Evolutionary conservation across 768 basidiomycete species (phyloP).

Genomic region (Suillus cothurnatus): DNA sequence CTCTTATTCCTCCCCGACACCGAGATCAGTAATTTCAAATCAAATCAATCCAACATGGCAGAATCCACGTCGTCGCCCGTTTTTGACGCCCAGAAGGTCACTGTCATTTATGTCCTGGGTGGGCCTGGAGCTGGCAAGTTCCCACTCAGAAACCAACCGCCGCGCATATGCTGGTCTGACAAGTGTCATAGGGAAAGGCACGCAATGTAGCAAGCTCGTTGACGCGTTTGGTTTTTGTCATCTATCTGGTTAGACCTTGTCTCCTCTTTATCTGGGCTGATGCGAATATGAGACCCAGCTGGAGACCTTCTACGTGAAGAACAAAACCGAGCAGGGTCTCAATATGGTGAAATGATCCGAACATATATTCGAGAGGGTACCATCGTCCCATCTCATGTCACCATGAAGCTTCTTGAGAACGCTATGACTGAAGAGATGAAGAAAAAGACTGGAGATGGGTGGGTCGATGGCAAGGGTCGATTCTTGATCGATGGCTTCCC

Average conservation of each 20-base stretch:
- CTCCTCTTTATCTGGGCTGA: conserved; percentile 2
- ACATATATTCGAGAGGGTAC: conserved; percentile 87
- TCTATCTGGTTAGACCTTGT: conserved; percentile 71
- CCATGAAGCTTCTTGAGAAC: conserved; percentile 91
- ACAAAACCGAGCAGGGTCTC: conserved; percentile 81
- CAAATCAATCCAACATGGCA: neutral
- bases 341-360: conserved; percentile 83
- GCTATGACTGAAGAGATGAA: conserved; percentile 76
- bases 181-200: conserved; percentile 79
- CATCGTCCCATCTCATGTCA: conserved; percentile 97
- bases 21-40: conserved; percentile 18
- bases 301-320: conserved; percentile 98
- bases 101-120: conserved; percentile 93
- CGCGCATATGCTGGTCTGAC: conserved; percentile 11
- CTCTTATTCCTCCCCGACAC: conserved; percentile 64
- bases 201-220: conserved; percentile 87
- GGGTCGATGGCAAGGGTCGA: conserved; percentile 73
- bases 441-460: conserved; percentile 49
- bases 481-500: conserved; percentile 99
- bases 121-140: conserved; percentile 90
- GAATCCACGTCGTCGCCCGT: conserved; percentile 6
- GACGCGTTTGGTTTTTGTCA: conserved; percentile 87
- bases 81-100: conserved; percentile 75
- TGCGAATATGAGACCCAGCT: conserved; percentile 46
- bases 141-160: conserved; percentile 3